Percentiles rank a stretch among this genome's conserved stretches.
Evolutionary conservation across 192 early-diverging fungal genomes (phyloP).

Genomic region (Coemansia brasiliensis): DNA sequence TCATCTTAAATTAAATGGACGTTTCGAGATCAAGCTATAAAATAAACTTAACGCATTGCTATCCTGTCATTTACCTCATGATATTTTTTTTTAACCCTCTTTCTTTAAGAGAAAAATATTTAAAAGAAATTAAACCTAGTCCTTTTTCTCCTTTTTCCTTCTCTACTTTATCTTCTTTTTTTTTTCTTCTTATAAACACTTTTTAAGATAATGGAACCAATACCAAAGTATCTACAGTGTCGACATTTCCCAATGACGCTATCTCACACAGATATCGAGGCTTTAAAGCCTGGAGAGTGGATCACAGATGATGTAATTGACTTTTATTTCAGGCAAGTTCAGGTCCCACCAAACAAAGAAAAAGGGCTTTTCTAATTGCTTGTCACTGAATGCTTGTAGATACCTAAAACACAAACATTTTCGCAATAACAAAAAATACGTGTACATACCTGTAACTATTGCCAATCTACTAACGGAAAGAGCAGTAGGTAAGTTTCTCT

Average conservation of each 20-base stretch:
- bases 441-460: slow-evolving; percentile 39
- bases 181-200: neutral
- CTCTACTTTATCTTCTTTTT: neutral
- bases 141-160: slow-evolving; percentile 4
- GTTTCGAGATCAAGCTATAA: too few relatives aligned
- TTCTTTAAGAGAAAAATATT: too few relatives aligned
- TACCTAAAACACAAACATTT: slow-evolving; percentile 47
- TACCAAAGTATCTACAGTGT: slow-evolving; percentile 14
- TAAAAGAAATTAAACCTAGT: neutral
- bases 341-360: neutral
- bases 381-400: slow-evolving; percentile 18
- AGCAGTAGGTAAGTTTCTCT: slow-evolving; percentile 22
- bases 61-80: too few relatives aligned
- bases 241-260: slow-evolving; percentile 41
- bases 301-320: slow-evolving; percentile 52
- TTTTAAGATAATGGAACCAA: neutral
- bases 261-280: slow-evolving; percentile 38
- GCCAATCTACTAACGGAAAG: slow-evolving; percentile 44
- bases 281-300: slow-evolving; percentile 46
- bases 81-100: too few relatives aligned
- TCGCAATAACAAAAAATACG: slow-evolving; percentile 42
- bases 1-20: too few relatives aligned
- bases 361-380: neutral
- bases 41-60: too few relatives aligned
- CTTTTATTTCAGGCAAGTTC: slow-evolving; percentile 43